Evolutionary conservation across 179 eudicot genomes (phyloP).

Genomic region (Beta macrorhiza): DNA sequence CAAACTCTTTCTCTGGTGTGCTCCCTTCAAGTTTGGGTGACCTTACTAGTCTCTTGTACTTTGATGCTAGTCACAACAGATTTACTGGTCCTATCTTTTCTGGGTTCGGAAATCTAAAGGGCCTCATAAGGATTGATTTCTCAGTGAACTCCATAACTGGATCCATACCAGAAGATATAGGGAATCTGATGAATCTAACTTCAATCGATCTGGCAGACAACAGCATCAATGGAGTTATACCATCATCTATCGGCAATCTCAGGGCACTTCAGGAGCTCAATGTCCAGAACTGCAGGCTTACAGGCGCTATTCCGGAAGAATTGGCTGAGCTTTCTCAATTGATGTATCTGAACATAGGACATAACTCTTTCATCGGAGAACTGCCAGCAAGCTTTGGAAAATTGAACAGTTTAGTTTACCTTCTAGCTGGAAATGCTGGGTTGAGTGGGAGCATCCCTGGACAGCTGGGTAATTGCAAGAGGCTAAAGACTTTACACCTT

Average conservation of each 20-base stretch:
- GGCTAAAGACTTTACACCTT: constrained; percentile 51
- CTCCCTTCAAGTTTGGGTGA: constrained; percentile 62
- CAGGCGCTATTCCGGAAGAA: constrained; percentile 62
- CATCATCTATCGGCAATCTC: constrained; percentile 56
- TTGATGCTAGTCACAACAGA: constrained; percentile 56
- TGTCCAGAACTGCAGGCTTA: constrained; percentile 57
- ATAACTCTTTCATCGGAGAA: constrained; percentile 63
- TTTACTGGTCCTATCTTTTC: constrained; percentile 58
- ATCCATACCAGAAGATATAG: constrained; percentile 50
- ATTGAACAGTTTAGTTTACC: constrained; percentile 50
- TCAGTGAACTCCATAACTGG: constrained; percentile 63
- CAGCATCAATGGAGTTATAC: constrained; percentile 50
- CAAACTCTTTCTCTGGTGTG: constrained; percentile 61
- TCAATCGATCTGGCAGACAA: constrained; percentile 42
- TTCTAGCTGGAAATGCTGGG: constrained; percentile 63
- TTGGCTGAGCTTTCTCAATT: constrained; percentile 55
- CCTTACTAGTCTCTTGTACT: constrained; percentile 50
- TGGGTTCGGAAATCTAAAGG: constrained; percentile 50
- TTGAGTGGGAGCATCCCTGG: constrained; percentile 68
- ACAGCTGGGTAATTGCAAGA: constrained; percentile 75
- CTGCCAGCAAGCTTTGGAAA: constrained; percentile 70
- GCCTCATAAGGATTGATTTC: constrained; percentile 60
- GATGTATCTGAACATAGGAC: constrained; percentile 57
- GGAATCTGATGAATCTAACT: constrained; percentile 42
- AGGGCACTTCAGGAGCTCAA: constrained; percentile 46